These are phyloP conservation scores for Colletotrichum euphorbiae DNA, from an alignment of 2,329 filamentous ascomycete species.

Conservation along the genomic window DNA sequence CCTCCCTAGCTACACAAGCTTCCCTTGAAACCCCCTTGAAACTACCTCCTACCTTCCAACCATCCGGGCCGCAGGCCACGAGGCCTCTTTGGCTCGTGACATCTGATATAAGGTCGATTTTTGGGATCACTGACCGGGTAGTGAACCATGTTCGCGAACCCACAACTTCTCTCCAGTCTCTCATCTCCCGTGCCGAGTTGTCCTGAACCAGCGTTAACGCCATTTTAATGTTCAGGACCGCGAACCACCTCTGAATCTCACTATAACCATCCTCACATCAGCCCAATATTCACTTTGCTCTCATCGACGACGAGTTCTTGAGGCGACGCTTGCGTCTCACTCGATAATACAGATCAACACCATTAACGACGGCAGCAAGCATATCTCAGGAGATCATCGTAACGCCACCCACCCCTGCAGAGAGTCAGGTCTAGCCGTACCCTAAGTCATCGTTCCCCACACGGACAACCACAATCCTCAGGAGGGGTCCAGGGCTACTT, in stretches of 20 bases:
- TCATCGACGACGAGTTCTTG: slow-evolving; percentile 69
- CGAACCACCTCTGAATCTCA: background rate
- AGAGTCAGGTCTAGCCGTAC: slow-evolving; percentile 71
- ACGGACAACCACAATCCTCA: slow-evolving; percentile 73
- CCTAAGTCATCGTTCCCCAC: slow-evolving; percentile 67
- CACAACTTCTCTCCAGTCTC: background rate
- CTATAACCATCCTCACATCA: background rate
- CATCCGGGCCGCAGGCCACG: too few relatives aligned
- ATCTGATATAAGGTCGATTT: too few relatives aligned
- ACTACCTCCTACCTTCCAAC: too few relatives aligned
- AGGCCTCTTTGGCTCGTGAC: too few relatives aligned
- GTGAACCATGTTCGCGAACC: too few relatives aligned
- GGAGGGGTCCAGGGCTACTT: slow-evolving; percentile 53
- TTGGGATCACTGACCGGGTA: background rate
- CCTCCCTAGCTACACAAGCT: too few relatives aligned
- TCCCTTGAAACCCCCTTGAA: too few relatives aligned
- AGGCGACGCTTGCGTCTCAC: slow-evolving; percentile 69
- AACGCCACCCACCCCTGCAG: slow-evolving; percentile 53
- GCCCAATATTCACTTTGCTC: slow-evolving; percentile 72
- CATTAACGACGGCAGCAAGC: background rate
- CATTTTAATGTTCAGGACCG: background rate
- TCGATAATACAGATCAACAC: slow-evolving; percentile 56
- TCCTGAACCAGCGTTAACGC: background rate
- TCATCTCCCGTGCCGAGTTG: background rate
- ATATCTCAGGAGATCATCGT: slow-evolving; percentile 41